Evolutionary conservation across 2,329 filamentous ascomycete species (phyloP).

Genomic region (Allantophomopsis lycopodina): DNA sequence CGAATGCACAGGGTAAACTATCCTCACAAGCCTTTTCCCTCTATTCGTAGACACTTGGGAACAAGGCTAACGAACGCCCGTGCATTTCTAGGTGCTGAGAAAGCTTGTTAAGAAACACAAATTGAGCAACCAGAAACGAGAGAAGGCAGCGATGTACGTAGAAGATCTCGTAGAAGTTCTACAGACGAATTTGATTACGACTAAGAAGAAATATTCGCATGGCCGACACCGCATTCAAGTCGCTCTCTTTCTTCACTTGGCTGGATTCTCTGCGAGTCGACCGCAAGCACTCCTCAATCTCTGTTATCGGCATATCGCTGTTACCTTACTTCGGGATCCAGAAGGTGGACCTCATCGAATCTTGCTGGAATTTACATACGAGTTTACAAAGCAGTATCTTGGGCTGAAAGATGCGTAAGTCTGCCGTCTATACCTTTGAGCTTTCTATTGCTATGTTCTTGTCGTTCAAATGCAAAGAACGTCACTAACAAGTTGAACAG

Average conservation of each 20-base stretch:
- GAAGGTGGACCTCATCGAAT: conserved; percentile 1
- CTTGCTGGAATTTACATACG: conserved; percentile 1
- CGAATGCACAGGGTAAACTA: conserved; percentile 6
- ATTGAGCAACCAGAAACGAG: conserved; percentile 7
- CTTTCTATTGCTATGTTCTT: neutral
- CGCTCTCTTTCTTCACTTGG: conserved; percentile 15
- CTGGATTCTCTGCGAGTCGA: conserved; percentile 14
- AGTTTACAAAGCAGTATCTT: conserved; percentile 3
- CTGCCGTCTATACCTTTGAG: conserved; percentile 2
- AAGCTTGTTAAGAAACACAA: conserved; percentile 13
- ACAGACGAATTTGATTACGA: conserved; percentile 15
- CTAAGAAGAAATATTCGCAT: conserved; percentile 17
- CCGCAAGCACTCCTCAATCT: conserved; percentile 12
- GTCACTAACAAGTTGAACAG: conserved; percentile 8
- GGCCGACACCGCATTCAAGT: conserved; percentile 15
- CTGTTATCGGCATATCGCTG: conserved; percentile 11
- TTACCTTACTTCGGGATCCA: conserved; percentile 16
- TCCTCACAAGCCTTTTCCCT: neutral
- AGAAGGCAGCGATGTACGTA: conserved; percentile 18
- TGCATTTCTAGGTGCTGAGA: conserved; percentile 12
- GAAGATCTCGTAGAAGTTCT: conserved; percentile 19
- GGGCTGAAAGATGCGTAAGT: conserved; percentile 2
- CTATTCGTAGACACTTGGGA: neutral
- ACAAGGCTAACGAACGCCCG: neutral
- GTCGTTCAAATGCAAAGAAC: neutral